Evolutionary conservation across 371 early-diverging fungal genomes (phyloP).

Genomic region (Zychaea mexicana): DNA sequence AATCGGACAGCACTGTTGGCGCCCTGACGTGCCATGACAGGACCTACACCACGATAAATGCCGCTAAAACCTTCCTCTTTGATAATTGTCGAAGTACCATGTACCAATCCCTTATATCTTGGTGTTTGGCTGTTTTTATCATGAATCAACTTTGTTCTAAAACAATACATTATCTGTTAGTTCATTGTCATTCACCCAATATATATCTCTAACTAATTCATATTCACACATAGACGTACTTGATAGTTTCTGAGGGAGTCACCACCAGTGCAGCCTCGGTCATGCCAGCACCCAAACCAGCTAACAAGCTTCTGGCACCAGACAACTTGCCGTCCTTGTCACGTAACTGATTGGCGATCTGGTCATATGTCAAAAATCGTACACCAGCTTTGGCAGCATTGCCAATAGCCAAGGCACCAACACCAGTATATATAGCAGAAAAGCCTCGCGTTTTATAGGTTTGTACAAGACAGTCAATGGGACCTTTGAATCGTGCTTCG

Average conservation of each 20-base stretch:
- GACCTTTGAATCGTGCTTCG: slow-evolving; percentile 71
- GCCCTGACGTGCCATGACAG: slow-evolving; percentile 92
- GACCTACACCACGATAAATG: slow-evolving; percentile 85
- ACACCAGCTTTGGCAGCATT: slow-evolving; percentile 91
- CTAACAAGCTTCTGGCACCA: slow-evolving; percentile 67
- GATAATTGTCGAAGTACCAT: slow-evolving; percentile 70
- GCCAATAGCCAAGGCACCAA: slow-evolving; percentile 80
- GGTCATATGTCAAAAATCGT: slow-evolving; percentile 88
- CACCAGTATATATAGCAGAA: slow-evolving; percentile 29
- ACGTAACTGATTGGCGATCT: slow-evolving; percentile 70
- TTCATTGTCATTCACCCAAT: not conserved
- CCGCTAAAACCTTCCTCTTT: slow-evolving; percentile 81
- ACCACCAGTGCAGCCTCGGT: slow-evolving; percentile 86
- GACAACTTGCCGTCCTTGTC: slow-evolving; percentile 74
- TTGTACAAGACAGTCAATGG: slow-evolving; percentile 74
- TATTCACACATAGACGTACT: slow-evolving; percentile 48
- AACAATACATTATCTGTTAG: too few relatives aligned
- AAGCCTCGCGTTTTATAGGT: slow-evolving; percentile 50
- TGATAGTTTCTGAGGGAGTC: slow-evolving; percentile 92
- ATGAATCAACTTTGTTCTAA: slow-evolving; percentile 83
- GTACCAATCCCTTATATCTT: slow-evolving; percentile 77
- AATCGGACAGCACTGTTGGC: slow-evolving; percentile 93
- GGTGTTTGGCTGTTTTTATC: slow-evolving; percentile 70
- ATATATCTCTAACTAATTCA: slow-evolving; percentile 11
- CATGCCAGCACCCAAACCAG: slow-evolving; percentile 91